Percentiles rank a stretch among this genome's conserved stretches.
phyloP scores from a whole-genome alignment of 202 grass and related monocot genomes.

The Setaria viridis region DNA sequence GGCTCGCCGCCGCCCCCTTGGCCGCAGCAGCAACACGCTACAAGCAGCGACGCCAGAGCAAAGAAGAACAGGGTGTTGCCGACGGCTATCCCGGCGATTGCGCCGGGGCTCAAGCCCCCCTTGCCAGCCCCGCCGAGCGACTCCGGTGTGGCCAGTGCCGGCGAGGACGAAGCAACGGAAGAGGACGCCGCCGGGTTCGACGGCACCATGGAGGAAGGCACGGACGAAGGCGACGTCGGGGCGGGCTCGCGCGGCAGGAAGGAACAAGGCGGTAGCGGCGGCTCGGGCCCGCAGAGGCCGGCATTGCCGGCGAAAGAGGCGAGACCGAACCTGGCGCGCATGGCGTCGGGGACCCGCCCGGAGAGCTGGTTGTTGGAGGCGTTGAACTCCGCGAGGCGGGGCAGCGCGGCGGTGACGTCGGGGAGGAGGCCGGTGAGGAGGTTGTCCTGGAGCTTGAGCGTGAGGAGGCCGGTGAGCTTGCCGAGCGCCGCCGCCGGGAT shows the following conservation, averaged over 20 bases:
- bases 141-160: slow-evolving; percentile 49
- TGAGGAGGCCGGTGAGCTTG: slow-evolving; percentile 61
- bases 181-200: slow-evolving; percentile 65
- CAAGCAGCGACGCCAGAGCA: slow-evolving; percentile 55
- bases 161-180: slow-evolving; percentile 56
- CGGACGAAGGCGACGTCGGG: slow-evolving; percentile 51
- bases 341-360: slow-evolving; percentile 60
- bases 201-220: slow-evolving; percentile 61
- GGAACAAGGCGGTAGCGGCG: slow-evolving; percentile 62
- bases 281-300: slow-evolving; percentile 58
- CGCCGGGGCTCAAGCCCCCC: slow-evolving; percentile 57
- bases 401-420: slow-evolving; percentile 55
- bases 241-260: slow-evolving; percentile 64
- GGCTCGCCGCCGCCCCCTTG: slow-evolving; percentile 23
- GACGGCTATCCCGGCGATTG: slow-evolving; percentile 66
- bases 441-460: slow-evolving; percentile 79
- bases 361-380: slow-evolving; percentile 84
- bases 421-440: slow-evolving; percentile 66
- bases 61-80: slow-evolving; percentile 67
- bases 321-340: slow-evolving; percentile 59
- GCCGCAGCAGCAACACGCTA: slow-evolving; percentile 67
- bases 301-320: slow-evolving; percentile 66
- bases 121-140: slow-evolving; percentile 9
- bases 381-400: slow-evolving; percentile 71
- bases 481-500: slow-evolving; percentile 46